Evolutionary conservation across 805 yeast species (phyloP).

Genomic region (Pichia eremophila): DNA sequence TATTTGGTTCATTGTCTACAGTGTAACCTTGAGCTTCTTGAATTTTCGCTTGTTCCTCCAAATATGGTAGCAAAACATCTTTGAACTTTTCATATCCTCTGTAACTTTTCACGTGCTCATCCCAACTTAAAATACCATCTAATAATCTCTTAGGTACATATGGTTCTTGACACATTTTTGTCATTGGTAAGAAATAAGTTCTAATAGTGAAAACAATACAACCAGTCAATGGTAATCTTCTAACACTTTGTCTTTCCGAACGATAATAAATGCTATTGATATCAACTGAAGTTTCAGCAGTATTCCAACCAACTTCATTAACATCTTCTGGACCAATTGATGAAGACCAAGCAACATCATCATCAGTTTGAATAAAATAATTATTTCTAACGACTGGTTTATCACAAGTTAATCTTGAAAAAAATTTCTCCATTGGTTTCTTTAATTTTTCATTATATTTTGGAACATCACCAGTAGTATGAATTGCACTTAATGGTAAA

Average conservation of each 20-base stretch:
- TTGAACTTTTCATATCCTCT: conserved; percentile 48
- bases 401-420: conserved; percentile 45
- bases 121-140: conserved; percentile 53
- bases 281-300: conserved; percentile 42
- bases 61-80: conserved; percentile 45
- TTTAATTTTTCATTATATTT: conserved; percentile 50
- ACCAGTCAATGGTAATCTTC: conserved; percentile 53
- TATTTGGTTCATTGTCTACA: conserved; percentile 30
- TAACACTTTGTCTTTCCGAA: conserved; percentile 55
- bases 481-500: conserved; percentile 47
- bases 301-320: conserved; percentile 53
- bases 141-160: conserved; percentile 50
- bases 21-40: conserved; percentile 37
- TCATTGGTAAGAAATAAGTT: conserved; percentile 51
- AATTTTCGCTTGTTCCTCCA: conserved; percentile 36
- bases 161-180: conserved; percentile 48
- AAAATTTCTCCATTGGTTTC: conserved; percentile 58
- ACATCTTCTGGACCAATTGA: conserved; percentile 51
- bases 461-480: conserved; percentile 61
- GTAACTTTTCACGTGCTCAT: conserved; percentile 48
- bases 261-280: conserved; percentile 43
- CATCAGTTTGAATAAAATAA: conserved; percentile 58
- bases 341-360: conserved; percentile 52
- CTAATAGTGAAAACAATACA: conserved; percentile 51
- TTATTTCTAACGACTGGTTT: conserved; percentile 60